Evolutionary conservation across 2,329 filamentous ascomycete species (phyloP), one percentile per base, ranked within the genome.

Genomic region (Elsinoe arachidis): DNA sequence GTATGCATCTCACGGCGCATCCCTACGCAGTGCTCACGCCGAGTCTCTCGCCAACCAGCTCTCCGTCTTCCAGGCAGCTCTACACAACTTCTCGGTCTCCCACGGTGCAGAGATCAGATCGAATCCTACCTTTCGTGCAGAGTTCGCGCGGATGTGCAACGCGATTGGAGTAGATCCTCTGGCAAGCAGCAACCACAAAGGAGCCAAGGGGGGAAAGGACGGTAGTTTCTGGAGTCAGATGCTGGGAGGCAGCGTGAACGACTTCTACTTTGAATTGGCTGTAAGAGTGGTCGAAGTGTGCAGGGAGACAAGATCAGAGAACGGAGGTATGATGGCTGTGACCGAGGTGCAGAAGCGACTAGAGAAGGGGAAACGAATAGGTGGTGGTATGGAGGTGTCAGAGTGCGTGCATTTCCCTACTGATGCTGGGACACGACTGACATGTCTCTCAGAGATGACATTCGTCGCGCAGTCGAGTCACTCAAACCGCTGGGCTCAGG

Each of bases 141-240:
- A 99, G 73, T 99, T 99, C 69, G 92, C 93, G 2, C 90, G 92
- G 70, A 99, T 99, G 93, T 99, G 93, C 75, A 84, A 90, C 67
- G 90, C 91, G 61, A 96, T 99, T 64, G 93, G 93, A 51, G 90
- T 99, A 11, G 93, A 99, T 71, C 95, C 93, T 1, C 79, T 99
- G 15, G 90, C 90, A 1, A 75, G 74, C 14, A 71, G 68, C 14
- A 69, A 70, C 60, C 64, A 70, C 64, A 66, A 71, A 63, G 65
- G 68, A 39, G 62, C 62, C 26, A 63, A 66, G 55, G 58, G 62
- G 62, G 77, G 76, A 5, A 74, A 76, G 15, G 77, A 74, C 1
- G 82, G 82, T 15, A 93, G 86, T 59, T 84, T 96, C 59, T 97
- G 93, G 92, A 87, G 90, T 7, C 91, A 96, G 75, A 82, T 97